Base-by-base conservation (phyloP, 352 stramenopile species). In the Elongisporangium prolatum region DNA sequence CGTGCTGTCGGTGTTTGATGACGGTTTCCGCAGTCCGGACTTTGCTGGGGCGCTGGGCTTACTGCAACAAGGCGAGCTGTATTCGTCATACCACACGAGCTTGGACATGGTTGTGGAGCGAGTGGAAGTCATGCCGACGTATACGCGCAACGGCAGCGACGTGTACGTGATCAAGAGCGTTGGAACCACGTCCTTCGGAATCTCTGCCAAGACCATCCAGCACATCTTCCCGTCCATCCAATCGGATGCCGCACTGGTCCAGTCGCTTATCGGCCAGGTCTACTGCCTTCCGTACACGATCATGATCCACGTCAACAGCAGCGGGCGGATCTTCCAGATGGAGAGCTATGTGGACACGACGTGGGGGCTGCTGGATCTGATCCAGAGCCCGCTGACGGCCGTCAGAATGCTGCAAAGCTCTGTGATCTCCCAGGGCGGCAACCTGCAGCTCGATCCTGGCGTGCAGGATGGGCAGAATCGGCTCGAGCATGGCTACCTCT, bases 221-320 rank as follows among this genome's bases (percentile, higher is more conserved):
- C 28, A 74, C 34, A 66, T 86, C 13, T 86, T 86, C 59, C 75
- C 75, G 3, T 63, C 72, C 40, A 65, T 81, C 21, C 50, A 83
- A 7, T 44, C 50, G 16, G 69, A 83, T 52, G 75, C 80, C 52
- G 21, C 50, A 37, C 69, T 86, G 28, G 64, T 75, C 14, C 70
- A 84, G 58, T 62, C 51, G 34, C 72, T 84, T 28, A 72, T 81
- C n/a, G 69, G 68, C 18, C 77, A 79, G 24, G 60, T 68, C 25
- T 84, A 84, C 61, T 52, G 48, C 21, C 76, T 78, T 47, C 59
- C 53, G 21, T 84, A 71, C 56, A 74, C 67, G 38, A 57, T 80
- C 17, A 60, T 76, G 21, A 56, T 67, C 7, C 64, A 81, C 57
- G 48, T 84, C 21, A 77, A 75, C 56, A 40, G 48, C 2, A 34